Percentiles rank a stretch among this genome's conserved stretches.
Conservation (phyloP, 2,329 filamentous ascomycete genomes). For the Fusarium pseudoanthophilum region DNA sequence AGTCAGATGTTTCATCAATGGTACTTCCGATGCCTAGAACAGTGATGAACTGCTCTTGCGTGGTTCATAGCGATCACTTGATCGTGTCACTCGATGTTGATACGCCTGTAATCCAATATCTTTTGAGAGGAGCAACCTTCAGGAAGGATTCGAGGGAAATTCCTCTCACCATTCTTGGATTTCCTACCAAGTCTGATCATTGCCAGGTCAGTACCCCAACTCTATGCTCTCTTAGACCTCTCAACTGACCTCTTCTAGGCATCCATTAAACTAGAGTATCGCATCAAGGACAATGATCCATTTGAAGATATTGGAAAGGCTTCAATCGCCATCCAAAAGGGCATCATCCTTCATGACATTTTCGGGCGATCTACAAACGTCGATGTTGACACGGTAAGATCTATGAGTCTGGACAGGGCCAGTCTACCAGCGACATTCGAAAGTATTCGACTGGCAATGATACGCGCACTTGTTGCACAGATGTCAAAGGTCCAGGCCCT, state of each 20-base stretch:
- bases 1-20: neutral
- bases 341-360: neutral
- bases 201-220: neutral
- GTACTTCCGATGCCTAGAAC: neutral
- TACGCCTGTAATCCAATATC: neutral
- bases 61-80: neutral
- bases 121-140: neutral
- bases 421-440: neutral
- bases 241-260: neutral
- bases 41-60: neutral
- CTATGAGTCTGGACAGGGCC: neutral
- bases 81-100: neutral
- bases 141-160: neutral
- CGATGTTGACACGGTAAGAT: neutral
- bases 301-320: neutral
- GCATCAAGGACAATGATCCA: fast-evolving
- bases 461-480: neutral
- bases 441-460: neutral
- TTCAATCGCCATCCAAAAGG: neutral
- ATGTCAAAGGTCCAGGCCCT: neutral
- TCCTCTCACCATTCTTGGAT: neutral
- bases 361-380: neutral
- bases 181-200: neutral
- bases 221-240: fast-evolving
- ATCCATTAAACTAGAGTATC: neutral